A percentile compares a stretch with the other conserved stretches of the same genome.
Conservation (phyloP, 139 green algal species). For the Coccomyxa sp. region DNA sequence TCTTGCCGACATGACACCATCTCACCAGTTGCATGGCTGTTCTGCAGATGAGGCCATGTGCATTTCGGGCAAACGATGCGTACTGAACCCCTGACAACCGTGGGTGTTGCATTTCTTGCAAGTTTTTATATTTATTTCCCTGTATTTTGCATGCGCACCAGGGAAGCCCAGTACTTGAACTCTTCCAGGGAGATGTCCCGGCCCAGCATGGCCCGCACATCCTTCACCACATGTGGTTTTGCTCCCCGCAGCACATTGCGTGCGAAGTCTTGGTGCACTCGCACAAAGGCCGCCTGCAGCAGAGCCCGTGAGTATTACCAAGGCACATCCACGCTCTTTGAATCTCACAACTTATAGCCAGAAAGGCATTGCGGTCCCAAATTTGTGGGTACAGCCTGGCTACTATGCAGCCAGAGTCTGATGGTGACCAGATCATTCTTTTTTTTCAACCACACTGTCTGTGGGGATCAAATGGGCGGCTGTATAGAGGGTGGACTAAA, state of each 20-base stretch:
- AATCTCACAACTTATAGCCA: neutral
- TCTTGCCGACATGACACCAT: no score
- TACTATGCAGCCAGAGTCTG: neutral
- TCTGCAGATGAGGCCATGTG: no score
- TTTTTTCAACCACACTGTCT: neutral
- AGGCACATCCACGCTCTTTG: neutral
- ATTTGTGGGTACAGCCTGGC: neutral
- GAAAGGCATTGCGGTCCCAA: neutral
- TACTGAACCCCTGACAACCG: no score
- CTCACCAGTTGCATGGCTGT: no score
- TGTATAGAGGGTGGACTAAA: neutral
- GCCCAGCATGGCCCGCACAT: neutral
- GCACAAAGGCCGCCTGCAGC: neutral
- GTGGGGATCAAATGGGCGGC: no score
- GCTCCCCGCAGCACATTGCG: neutral
- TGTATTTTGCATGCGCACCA: neutral
- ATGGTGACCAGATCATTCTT: neutral
- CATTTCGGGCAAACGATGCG: no score
- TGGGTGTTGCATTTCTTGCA: no score
- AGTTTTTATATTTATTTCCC: no score
- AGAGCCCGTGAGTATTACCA: neutral
- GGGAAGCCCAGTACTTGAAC: neutral
- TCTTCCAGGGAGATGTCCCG: neutral
- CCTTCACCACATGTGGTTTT: neutral
- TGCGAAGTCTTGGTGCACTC: neutral